Evolutionary conservation across 768 basidiomycete species (phyloP).

Genomic region (Mycena rosella): DNA sequence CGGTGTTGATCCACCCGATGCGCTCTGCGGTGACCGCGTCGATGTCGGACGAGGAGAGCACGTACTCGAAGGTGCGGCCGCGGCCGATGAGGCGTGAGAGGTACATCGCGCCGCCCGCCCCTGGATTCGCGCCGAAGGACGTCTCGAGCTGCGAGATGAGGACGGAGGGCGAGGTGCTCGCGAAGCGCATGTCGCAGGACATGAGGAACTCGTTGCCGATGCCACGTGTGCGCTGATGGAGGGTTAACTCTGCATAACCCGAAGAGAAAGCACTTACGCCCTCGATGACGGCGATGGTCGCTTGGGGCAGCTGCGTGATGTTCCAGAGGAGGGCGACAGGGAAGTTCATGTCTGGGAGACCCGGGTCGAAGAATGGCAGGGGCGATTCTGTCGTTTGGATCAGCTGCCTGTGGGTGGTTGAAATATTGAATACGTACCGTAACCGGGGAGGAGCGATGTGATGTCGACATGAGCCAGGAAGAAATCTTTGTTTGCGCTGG

Average conservation of each 20-base stretch:
- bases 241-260: neutral
- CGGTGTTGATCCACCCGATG: slow-evolving; percentile 22
- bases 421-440: neutral
- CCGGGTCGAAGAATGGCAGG: slow-evolving; percentile 7
- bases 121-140: slow-evolving; percentile 15
- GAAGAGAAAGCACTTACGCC: neutral
- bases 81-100: slow-evolving; percentile 15
- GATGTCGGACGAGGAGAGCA: neutral
- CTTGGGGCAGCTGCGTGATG: slow-evolving; percentile 27
- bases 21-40: slow-evolving; percentile 7
- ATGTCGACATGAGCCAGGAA: slow-evolving; percentile 10
- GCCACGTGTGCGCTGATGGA: slow-evolving; percentile 27
- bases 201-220: slow-evolving; percentile 29
- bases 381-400: neutral
- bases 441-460: slow-evolving; percentile 1
- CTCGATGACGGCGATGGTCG: slow-evolving; percentile 30
- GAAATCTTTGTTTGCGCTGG: neutral
- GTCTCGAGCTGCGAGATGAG: slow-evolving; percentile 13
- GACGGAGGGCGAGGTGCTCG: slow-evolving; percentile 9
- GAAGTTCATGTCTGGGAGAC: slow-evolving; percentile 26
- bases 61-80: slow-evolving; percentile 19
- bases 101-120: slow-evolving; percentile 13
- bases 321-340: slow-evolving; percentile 25
- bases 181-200: slow-evolving; percentile 24
- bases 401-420: neutral